phyloP scores from a whole-genome alignment of 768 basidiomycete species.

The Daedaleopsis nitida region DNA sequence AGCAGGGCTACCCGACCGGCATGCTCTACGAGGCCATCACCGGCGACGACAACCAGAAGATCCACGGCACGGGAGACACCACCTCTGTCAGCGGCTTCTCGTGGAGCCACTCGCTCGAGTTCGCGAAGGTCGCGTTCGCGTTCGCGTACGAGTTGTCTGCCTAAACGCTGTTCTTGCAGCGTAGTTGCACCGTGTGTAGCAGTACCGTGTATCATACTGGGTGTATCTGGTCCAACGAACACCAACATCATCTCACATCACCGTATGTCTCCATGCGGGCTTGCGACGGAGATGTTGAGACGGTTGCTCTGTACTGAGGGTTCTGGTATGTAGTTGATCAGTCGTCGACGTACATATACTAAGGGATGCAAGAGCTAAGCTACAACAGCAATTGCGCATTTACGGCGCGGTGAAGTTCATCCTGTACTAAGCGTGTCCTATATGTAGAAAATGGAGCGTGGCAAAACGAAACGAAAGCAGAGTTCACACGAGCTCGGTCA shows the following conservation, averaged over 20 bases:
- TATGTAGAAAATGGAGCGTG: too few species aligned
- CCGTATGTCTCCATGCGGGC: too few species aligned
- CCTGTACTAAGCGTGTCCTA: too few species aligned
- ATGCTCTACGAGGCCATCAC: conserved; percentile 18
- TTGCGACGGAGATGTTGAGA: too few species aligned
- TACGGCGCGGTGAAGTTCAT: too few species aligned
- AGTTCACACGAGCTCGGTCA: not conserved
- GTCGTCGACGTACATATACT: too few species aligned
- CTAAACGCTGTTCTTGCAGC: not conserved
- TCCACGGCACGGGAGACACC: conserved; percentile 3
- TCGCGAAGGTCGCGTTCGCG: conserved; percentile 15
- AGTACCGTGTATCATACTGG: not conserved
- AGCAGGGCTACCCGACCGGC: conserved; percentile 16
- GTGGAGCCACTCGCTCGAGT: conserved; percentile 15
- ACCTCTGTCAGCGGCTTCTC: conserved; percentile 14
- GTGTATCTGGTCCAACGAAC: too few species aligned
- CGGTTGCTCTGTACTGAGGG: too few species aligned
- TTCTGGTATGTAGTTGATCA: too few species aligned
- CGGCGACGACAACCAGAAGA: conserved; percentile 13
- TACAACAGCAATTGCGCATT: too few species aligned
- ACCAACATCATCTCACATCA: too few species aligned
- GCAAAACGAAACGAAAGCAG: not conserved
- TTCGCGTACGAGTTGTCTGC: conserved; percentile 13
- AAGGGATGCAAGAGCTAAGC: too few species aligned
- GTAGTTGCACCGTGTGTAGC: not conserved